Evolutionary conservation across 2,329 filamentous ascomycete species (phyloP), one percentile per base, ranked within the genome.

Genomic region (Coleophoma cylindrospora): DNA sequence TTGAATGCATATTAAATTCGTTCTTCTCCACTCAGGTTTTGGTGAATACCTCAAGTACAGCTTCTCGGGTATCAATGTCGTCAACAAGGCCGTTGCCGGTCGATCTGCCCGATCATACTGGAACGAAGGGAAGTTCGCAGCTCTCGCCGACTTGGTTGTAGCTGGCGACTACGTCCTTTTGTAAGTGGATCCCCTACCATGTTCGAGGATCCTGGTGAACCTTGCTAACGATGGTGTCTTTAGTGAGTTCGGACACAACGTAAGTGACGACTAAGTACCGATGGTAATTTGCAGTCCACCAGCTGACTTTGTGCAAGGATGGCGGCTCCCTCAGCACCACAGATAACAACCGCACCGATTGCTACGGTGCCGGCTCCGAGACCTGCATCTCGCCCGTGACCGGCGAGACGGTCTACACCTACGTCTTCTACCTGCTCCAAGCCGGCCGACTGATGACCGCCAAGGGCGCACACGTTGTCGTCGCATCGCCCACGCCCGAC

Each of bases 31-130:
- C 66, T 58, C 72, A 75, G 84, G 84, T 40, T 87, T 84, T 82
- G 84, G 82, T 17, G 68, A 77, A 55, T 82, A 78, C 61, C 70
- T 87, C 13, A 69, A 72, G 43, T 74, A 79, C 60, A 79, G 73
- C 40, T 63, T 79, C 50, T 63, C 65, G 50, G 68, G 72, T 11
- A 61, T 72, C 27, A 66, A 70, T 0, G 76, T 86, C 6, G 71
- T 78, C 56, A 89, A 89, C 71, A 70, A 79, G 48, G 85, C 86
- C 33, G 76, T 86, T 15, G 83, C 74, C 9, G 86, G 86, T 17
- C 80, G 84, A 45, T 83, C 78, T 22, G 83, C 84, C 1, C 76
- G 84, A 43, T 86, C 81, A 19, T 89, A 76, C 67, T 84, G 77
- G 1, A 75, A 80, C 44, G 84, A 89, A 67, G 80, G 79, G 9